These are phyloP conservation scores for Kwoniella sp. DNA, from an alignment of 768 basidiomycete species.

Conservation along the genomic window DNA sequence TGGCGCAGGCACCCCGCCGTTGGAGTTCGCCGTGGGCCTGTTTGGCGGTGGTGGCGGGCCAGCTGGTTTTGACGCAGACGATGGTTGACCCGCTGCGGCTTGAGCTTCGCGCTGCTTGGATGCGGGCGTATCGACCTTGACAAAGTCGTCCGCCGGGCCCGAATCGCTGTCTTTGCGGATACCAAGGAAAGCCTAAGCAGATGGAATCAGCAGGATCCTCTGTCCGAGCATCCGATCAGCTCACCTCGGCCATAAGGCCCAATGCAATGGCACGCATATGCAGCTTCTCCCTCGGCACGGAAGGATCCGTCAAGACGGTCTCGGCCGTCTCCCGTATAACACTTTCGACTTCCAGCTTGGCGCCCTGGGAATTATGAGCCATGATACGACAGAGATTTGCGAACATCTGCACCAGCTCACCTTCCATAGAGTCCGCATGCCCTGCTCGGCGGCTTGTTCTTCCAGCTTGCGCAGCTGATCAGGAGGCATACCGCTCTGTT, in stretches of 20 bases:
- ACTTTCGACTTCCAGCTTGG: constrained; percentile 50
- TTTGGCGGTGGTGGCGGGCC: not conserved
- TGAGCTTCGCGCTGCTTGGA: constrained; percentile 43
- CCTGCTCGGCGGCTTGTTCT: constrained; percentile 50
- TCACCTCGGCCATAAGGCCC: constrained; percentile 48
- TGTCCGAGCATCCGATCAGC: constrained; percentile 8
- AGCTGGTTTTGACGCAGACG: not conserved
- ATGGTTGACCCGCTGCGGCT: not conserved
- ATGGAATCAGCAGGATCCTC: not conserved
- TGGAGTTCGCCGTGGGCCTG: no score
- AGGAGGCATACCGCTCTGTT: constrained; percentile 46
- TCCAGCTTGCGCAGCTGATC: constrained; percentile 49
- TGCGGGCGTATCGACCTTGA: constrained; percentile 46
- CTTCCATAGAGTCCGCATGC: constrained; percentile 51
- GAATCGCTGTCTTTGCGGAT: constrained; percentile 43
- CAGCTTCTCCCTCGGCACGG: constrained; percentile 41
- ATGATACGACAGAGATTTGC: not conserved
- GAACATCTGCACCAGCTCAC: constrained; percentile 13
- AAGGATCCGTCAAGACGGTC: constrained; percentile 44
- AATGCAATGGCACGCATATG: constrained; percentile 44
- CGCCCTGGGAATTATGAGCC: constrained; percentile 28
- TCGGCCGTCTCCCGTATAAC: constrained; percentile 49
- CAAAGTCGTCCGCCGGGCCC: constrained; percentile 36
- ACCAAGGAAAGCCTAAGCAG: constrained; percentile 41
- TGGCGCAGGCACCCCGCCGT: constrained; percentile 1